A percentile compares a stretch with the other conserved stretches of the same genome.
These are phyloP conservation scores for Brassica cretica DNA, from an alignment of 345 rosid species.

Conservation along the genomic window DNA sequence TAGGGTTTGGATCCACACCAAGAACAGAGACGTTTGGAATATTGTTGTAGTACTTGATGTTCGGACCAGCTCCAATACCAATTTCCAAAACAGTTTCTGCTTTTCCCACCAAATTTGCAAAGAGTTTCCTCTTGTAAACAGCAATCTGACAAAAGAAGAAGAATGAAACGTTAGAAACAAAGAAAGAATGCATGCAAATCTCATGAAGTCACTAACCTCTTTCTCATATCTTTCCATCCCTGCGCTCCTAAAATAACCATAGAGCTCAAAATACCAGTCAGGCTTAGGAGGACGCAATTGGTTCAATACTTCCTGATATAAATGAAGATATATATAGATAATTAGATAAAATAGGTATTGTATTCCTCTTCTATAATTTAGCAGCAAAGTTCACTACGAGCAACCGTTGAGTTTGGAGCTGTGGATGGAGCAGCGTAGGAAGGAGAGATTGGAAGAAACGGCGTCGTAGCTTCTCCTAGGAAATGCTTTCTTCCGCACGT, in stretches of 20 bases:
- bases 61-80: constrained; percentile 88
- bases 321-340: background rate
- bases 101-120: constrained; percentile 58
- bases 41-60: constrained; percentile 61
- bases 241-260: constrained; percentile 50
- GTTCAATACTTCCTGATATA: constrained; percentile 47
- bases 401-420: background rate
- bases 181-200: background rate
- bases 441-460: constrained; percentile 47
- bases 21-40: constrained; percentile 52
- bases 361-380: background rate
- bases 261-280: constrained; percentile 77
- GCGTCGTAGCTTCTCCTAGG: constrained; percentile 42
- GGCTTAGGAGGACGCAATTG: constrained; percentile 69
- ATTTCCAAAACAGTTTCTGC: constrained; percentile 71
- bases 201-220: constrained; percentile 48
- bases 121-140: constrained; percentile 58
- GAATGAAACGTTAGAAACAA: constrained; percentile 1
- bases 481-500: constrained; percentile 59
- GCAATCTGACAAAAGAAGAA: constrained; percentile 49
- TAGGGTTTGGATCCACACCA: constrained; percentile 75
- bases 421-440: constrained; percentile 45
- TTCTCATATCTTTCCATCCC: constrained; percentile 61
- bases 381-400: background rate
- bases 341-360: background rate